phyloP scores from a whole-genome alignment of 2,329 filamentous ascomycete genomes.

The Xylaria digitata region DNA sequence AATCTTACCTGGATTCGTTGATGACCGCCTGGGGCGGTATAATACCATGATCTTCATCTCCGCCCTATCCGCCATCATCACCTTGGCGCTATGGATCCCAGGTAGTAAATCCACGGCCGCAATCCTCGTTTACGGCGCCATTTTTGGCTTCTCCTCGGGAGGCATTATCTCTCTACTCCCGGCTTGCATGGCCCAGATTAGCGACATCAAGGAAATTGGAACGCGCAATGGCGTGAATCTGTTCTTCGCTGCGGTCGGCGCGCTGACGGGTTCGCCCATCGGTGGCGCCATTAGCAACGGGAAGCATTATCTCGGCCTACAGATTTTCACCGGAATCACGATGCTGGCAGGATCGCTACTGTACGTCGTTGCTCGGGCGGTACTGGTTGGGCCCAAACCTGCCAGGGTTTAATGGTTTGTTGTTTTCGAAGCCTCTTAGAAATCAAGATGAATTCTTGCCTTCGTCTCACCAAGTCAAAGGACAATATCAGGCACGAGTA shows the following conservation, averaged over 20 bases:
- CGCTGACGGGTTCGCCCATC: constrained; percentile 74
- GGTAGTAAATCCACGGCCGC: constrained; percentile 50
- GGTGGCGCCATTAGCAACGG: constrained; percentile 60
- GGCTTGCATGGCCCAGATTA: constrained; percentile 75
- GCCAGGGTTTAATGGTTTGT: constrained; percentile 11
- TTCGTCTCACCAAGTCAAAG: neutral
- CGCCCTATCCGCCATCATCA: constrained; percentile 19
- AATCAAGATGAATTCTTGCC: neutral
- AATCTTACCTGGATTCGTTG: constrained; percentile 61
- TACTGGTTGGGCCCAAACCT: constrained; percentile 12
- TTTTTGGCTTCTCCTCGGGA: constrained; percentile 75
- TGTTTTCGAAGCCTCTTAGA: neutral
- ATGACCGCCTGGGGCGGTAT: constrained; percentile 54
- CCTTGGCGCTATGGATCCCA: constrained; percentile 24
- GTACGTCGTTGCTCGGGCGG: constrained; percentile 24
- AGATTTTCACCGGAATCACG: constrained; percentile 72
- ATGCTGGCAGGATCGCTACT: constrained; percentile 43
- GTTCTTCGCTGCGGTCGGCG: constrained; percentile 70
- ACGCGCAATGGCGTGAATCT: constrained; percentile 74
- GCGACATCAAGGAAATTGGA: constrained; percentile 75
- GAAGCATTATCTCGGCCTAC: constrained; percentile 66
- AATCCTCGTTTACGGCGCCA: constrained; percentile 68
- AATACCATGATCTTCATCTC: constrained; percentile 49
- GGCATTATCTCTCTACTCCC: constrained; percentile 71
- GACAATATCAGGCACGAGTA: neutral